Evolutionary conservation across 1,284 basidiomycete genomes (phyloP).

Genomic region (Tilletia walkeri): DNA sequence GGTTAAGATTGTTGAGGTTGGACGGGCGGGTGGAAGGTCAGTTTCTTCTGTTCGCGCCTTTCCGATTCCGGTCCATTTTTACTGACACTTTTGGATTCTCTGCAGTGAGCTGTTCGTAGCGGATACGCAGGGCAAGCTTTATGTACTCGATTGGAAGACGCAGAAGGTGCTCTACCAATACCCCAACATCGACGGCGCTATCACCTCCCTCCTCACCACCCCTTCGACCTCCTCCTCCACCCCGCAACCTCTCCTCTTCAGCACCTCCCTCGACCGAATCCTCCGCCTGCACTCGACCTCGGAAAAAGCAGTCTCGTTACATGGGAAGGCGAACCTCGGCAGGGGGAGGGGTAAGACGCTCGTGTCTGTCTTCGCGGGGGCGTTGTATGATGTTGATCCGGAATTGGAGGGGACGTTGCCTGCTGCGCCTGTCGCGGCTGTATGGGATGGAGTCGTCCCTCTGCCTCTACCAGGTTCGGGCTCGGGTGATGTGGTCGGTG

Average conservation of each 20-base stretch:
- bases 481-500: too few species aligned
- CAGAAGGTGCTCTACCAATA: constrained; percentile 35
- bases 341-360: background rate
- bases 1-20: constrained; percentile 27
- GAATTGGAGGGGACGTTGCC: constrained; percentile 6
- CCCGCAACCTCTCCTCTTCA: background rate
- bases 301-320: background rate
- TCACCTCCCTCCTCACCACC: background rate
- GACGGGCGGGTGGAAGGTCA: background rate
- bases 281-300: constrained; percentile 13
- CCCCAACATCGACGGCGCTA: constrained; percentile 10
- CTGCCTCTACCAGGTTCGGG: background rate
- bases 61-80: background rate
- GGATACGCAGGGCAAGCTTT: constrained; percentile 37
- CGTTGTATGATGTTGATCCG: background rate
- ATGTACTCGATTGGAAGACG: constrained; percentile 33
- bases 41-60: background rate
- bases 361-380: background rate
- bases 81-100: background rate
- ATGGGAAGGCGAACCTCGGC: background rate
- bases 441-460: constrained; percentile 18
- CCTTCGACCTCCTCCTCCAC: background rate
- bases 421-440: constrained; percentile 13
- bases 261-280: constrained; percentile 17
- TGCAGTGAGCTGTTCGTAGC: constrained; percentile 34